phyloP scores from a whole-genome alignment of 257 asterid genomes.

The Haberlea rhodopensis region DNA sequence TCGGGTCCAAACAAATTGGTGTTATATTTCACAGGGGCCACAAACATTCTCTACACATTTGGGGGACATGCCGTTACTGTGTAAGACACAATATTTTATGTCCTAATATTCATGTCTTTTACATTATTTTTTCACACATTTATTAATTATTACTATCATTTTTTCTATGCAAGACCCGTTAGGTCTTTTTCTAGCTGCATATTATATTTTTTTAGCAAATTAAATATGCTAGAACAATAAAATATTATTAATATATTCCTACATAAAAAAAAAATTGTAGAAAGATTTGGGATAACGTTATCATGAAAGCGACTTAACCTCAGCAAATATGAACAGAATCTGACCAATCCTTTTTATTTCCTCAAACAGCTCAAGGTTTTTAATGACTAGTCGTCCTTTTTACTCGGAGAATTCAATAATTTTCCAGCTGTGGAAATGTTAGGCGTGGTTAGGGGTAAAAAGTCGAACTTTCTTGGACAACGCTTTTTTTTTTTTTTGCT shows the following conservation, averaged over 20 bases:
- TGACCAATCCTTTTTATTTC: constrained; percentile 3
- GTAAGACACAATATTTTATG: constrained; percentile 45
- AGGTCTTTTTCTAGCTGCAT: constrained; percentile 15
- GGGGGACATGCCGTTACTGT: constrained; percentile 99
- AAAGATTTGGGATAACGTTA: background rate
- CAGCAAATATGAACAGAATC: constrained; percentile 30
- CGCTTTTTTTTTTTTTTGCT: constrained; percentile 16
- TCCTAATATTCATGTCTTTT: constrained; percentile 15
- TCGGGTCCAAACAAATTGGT: constrained; percentile 78
- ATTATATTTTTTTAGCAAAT: too few relatives aligned
- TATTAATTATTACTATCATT: background rate
- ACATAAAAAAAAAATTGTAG: too few relatives aligned
- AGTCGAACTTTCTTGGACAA: constrained; percentile 25
- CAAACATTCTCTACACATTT: constrained; percentile 89
- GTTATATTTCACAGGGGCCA: constrained; percentile 86
- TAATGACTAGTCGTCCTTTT: constrained; percentile 30
- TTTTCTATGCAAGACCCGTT: background rate
- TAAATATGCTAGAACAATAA: too few relatives aligned
- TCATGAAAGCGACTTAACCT: constrained; percentile 39
- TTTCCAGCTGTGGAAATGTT: constrained; percentile 26
- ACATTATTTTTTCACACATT: constrained; percentile 1
- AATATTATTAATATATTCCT: background rate
- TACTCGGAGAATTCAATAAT: background rate
- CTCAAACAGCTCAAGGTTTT: background rate
- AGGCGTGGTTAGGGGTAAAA: constrained; percentile 35